A percentile compares a stretch with the other conserved stretches of the same genome.
Conservation (phyloP, 768 basidiomycete species). For the Scleroderma bovista region DNA sequence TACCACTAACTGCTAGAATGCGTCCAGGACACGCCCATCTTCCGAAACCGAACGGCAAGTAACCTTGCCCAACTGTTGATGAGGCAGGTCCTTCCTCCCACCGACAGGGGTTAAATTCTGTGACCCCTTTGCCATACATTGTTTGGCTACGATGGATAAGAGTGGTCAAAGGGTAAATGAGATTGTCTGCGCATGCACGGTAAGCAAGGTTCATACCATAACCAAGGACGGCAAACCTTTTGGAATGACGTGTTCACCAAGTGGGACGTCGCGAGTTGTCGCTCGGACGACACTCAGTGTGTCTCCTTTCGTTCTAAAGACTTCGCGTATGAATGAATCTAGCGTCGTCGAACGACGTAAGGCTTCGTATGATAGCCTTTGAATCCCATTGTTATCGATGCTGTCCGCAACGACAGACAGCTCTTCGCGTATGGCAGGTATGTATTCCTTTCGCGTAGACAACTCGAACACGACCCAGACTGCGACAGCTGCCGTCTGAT, state of each 20-base stretch:
- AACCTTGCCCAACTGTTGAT: conserved; percentile 23
- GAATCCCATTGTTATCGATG: conserved; percentile 16
- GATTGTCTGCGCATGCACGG: conserved; percentile 10
- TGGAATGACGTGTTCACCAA: conserved; percentile 27
- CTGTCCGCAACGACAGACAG: conserved; percentile 17
- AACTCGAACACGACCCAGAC: conserved; percentile 33
- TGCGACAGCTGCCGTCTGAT: conserved; percentile 31
- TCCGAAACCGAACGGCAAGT: conserved; percentile 30
- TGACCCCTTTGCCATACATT: conserved; percentile 19
- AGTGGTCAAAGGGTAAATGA: conserved; percentile 27
- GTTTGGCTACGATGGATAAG: conserved; percentile 22
- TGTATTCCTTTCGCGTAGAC: conserved; percentile 24
- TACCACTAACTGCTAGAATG: conserved; percentile 28
- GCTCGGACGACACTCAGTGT: conserved; percentile 25
- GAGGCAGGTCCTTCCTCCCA: conserved; percentile 24
- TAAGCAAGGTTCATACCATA: too few species aligned
- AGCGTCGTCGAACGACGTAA: conserved; percentile 21
- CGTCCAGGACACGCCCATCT: conserved; percentile 33
- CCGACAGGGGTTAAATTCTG: conserved; percentile 24
- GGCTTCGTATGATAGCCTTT: conserved; percentile 11
- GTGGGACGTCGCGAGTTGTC: conserved; percentile 22
- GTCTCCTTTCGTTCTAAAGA: conserved; percentile 33
- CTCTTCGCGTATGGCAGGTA: conserved; percentile 25
- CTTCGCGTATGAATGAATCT: conserved; percentile 34
- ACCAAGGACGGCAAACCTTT: conserved; percentile 14